Base-by-base conservation (phyloP, 768 basidiomycete species). In the Paxillus involutus region DNA sequence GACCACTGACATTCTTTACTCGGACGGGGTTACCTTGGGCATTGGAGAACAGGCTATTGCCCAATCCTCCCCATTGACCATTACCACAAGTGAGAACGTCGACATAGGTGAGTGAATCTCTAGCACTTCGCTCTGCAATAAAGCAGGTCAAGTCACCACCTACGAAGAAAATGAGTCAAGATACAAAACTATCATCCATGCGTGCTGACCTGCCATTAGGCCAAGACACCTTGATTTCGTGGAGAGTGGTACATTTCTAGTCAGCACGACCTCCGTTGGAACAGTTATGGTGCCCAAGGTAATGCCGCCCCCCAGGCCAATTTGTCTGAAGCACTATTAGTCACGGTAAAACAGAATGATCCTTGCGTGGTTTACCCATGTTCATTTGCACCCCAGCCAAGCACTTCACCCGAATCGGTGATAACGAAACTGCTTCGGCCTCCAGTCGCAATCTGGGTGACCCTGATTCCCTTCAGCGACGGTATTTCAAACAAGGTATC, bases 301-400 rank as follows among this genome's bases (percentile, higher is more conserved):
- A 11, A 86, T 77, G 52, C 80, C 78, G 14, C 76, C 73, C 14
- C 90, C 91, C 24, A 93, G 72, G 40, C 92, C 94, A 44, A 95
- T 78, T 73, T 98, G 94, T 26, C 91, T 90, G 61, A 17, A 55
- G 39, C 9, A 24, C 24, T 40, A 32, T 16, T 62, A 53, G 55
- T 52, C 19, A 46, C 44, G 5, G 16, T n/a, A 35, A 39, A 37
- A 33, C 19, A 5, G 1, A 40, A 26, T 16, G 9, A 35, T 24
- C 10, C 17, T 30, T 29, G 17, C 6, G 14, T 37, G 13, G 52
- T 79, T 48, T 59, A 88, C 88, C 93, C 93, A 60, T 80, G 88
- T 58, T 90, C 86, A 66, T 97, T 96, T 1, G 91, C 91, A 43
- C 94, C 94, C 84, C 90, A 96, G 0, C 85, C 91, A 17, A 98